phyloP scores from a whole-genome alignment of 352 stramenopile species.

The Phytopythium delawarense region DNA sequence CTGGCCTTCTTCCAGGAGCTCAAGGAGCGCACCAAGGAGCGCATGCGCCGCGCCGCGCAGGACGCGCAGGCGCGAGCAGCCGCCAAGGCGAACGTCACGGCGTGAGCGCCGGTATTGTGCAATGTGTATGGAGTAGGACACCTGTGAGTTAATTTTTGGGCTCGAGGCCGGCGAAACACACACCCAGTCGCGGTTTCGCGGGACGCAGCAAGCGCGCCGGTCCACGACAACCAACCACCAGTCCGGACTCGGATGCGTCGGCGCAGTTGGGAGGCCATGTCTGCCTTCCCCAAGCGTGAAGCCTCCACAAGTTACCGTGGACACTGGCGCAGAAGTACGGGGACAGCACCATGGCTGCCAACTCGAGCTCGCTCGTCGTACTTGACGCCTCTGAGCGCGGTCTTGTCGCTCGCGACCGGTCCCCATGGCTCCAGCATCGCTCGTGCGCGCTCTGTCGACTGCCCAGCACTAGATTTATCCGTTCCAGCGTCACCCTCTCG shows the following conservation, averaged over 20 bases:
- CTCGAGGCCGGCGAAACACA: background rate
- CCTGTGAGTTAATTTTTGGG: background rate
- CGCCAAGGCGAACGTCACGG: constrained; percentile 25
- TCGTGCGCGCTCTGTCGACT: background rate
- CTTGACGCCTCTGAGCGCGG: background rate
- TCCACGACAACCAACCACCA: background rate
- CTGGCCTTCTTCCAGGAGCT: constrained; percentile 66
- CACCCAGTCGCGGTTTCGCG: background rate
- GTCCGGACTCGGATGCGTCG: too few species aligned
- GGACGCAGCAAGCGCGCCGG: background rate
- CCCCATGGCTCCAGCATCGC: background rate
- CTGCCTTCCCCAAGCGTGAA: too few species aligned
- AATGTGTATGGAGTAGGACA: constrained; percentile 1
- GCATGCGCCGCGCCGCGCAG: constrained; percentile 59
- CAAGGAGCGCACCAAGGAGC: constrained; percentile 67
- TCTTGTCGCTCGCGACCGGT: background rate
- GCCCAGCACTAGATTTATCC: background rate
- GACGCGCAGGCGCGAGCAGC: constrained; percentile 26
- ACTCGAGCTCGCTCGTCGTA: too few species aligned
- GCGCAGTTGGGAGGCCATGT: too few species aligned
- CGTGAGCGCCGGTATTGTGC: constrained; percentile 9
- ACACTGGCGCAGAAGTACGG: too few species aligned
- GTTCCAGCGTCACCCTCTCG: background rate
- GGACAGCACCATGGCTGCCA: too few species aligned
- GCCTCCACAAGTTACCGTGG: too few species aligned